Evolutionary conservation across 1,284 basidiomycete species (phyloP).

Genomic region (Abortiporus biennis): DNA sequence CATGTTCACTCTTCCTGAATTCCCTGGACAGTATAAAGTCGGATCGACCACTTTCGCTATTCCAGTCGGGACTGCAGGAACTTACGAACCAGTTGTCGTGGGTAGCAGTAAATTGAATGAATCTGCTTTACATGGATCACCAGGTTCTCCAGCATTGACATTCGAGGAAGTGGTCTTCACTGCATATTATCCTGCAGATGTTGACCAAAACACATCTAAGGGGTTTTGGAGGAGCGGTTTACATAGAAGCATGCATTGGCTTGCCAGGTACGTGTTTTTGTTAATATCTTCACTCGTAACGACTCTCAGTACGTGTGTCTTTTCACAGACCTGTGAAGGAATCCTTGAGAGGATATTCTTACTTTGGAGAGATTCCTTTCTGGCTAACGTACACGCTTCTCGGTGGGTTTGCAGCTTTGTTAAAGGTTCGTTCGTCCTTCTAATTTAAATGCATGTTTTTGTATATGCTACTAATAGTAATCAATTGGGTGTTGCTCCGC

Average conservation of each 20-base stretch:
- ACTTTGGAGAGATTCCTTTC: slow-evolving; percentile 35
- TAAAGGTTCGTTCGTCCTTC: slow-evolving; percentile 25
- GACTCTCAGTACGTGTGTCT: neutral
- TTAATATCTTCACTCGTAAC: neutral
- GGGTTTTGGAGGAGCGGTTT: slow-evolving; percentile 19
- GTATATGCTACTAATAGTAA: too few relatives aligned
- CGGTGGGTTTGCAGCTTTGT: slow-evolving; percentile 36
- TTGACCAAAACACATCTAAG: slow-evolving; percentile 3
- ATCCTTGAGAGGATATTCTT: slow-evolving; percentile 37
- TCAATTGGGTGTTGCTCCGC: too few relatives aligned
- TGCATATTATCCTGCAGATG: slow-evolving; percentile 48
- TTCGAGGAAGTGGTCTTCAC: slow-evolving; percentile 56
- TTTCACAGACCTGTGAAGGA: slow-evolving; percentile 27
- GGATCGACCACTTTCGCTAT: slow-evolving; percentile 48
- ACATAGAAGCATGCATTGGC: slow-evolving; percentile 43
- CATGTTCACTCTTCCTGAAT: slow-evolving; percentile 37
- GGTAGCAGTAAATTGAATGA: slow-evolving; percentile 33
- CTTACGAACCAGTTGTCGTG: slow-evolving; percentile 29
- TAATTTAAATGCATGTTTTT: neutral
- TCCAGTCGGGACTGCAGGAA: slow-evolving; percentile 32
- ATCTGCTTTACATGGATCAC: slow-evolving; percentile 13
- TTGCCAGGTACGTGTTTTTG: slow-evolving; percentile 36
- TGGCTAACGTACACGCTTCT: slow-evolving; percentile 47
- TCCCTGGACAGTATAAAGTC: slow-evolving; percentile 43
- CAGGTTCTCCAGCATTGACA: slow-evolving; percentile 33